phyloP scores from a whole-genome alignment of 1,284 basidiomycete species.

The Somion occarium region DNA sequence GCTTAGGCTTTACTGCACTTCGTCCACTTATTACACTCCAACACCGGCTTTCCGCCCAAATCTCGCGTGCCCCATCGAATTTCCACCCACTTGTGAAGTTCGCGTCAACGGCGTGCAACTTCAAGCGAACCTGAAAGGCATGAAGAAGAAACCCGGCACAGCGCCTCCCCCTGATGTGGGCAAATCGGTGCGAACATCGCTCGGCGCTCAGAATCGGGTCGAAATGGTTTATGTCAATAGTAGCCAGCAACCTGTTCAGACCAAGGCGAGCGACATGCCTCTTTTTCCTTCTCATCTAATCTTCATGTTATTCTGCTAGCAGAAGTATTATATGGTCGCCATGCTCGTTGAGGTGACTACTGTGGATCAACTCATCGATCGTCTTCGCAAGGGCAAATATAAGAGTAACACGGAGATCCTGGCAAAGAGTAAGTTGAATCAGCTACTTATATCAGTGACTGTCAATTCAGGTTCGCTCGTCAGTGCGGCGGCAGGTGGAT shows the following conservation, averaged over 20 bases:
- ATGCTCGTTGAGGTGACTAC: slow-evolving; percentile 76
- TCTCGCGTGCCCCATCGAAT: slow-evolving; percentile 74
- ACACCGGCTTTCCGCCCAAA: slow-evolving; percentile 48
- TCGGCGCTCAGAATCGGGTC: slow-evolving; percentile 57
- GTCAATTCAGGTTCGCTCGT: slow-evolving; percentile 1
- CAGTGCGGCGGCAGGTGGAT: slow-evolving; percentile 55
- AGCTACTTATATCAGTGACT: neutral
- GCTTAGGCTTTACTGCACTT: slow-evolving; percentile 89
- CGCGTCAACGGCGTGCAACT: slow-evolving; percentile 73
- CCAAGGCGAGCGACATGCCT: slow-evolving; percentile 66
- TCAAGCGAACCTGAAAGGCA: slow-evolving; percentile 79
- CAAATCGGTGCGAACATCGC: slow-evolving; percentile 47
- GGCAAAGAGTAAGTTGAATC: slow-evolving; percentile 48
- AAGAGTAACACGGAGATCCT: slow-evolving; percentile 65
- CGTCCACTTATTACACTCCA: slow-evolving; percentile 73
- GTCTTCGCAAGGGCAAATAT: slow-evolving; percentile 62
- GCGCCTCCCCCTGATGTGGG: slow-evolving; percentile 87
- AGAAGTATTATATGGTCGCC: slow-evolving; percentile 86
- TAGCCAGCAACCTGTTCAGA: slow-evolving; percentile 67
- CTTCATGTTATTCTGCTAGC: too few species aligned
- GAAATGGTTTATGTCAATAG: slow-evolving; percentile 92
- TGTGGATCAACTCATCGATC: slow-evolving; percentile 62
- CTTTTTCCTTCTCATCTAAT: too few species aligned
- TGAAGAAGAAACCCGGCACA: slow-evolving; percentile 96
- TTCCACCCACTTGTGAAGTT: slow-evolving; percentile 88